Evolutionary conservation across 805 yeast genomes (phyloP), one percentile per base, ranked within the genome.

Genomic region (Tetrapisispora nanseiensis): DNA sequence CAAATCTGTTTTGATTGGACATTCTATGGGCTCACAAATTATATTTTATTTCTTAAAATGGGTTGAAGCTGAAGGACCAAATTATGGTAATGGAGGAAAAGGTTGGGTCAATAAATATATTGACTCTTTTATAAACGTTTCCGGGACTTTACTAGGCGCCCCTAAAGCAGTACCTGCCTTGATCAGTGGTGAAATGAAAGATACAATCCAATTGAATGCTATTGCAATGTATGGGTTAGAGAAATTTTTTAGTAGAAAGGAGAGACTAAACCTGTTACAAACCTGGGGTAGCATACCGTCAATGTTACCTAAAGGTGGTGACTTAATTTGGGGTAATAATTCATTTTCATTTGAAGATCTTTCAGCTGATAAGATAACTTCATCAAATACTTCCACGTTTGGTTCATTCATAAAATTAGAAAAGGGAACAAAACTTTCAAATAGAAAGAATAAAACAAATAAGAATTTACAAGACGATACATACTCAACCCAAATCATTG

Each of bases 131-230:
- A 78, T 92, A 31, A 92, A 92, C 58, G 82, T 92, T 45, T 76
- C 95, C 12, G 98, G 98, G 0, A 80, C 92, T n/a, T 63, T 77
- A 40, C 67, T 92, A 41, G 98, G 98, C 3, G 87, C 97, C 0
- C 98, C 98, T 2, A 92, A 92, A 59, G 83, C 95, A 1, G 75
- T 87, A 18, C 86, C 94, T 0, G 96, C 96, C 1, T 67, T 92
- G 45, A 62, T 92, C n/a, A 85, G 95, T 13, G 98, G 98, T 13
- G 98, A 92, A 64, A 92, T 92, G 97, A 86, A 80, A 61, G 98
- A 92, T 61, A 92, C 98, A 0, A 94, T 94, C 24, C 95, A 90
- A 56, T 69, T 92, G 59, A 92, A 92, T 60, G 82, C 92, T 3
- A 65, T 90, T 46, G 98, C 97, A 0, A 86, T 90, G 49, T 86